Base-by-base conservation (phyloP, 805 yeast genomes). In the Metschnikowia shivogae region DNA sequence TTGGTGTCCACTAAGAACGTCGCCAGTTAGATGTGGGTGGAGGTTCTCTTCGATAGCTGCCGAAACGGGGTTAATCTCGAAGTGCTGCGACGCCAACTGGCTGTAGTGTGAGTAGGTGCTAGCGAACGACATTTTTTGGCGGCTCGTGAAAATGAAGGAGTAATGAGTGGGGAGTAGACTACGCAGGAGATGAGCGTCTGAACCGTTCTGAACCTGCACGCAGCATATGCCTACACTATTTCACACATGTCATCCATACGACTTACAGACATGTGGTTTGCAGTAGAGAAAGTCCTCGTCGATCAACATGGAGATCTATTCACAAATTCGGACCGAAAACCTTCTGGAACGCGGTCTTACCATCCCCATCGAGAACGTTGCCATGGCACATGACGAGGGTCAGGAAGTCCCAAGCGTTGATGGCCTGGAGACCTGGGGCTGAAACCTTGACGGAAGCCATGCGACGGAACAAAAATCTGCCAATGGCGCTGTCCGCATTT, bases 401-500 rank as follows among this genome's bases (percentile, higher is more conserved):
- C 37, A 53, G 46, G 42, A 61, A 59, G 38, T 62, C 64, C 63
- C 63, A 60, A 17, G 48, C 43, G 42, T 54, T 43, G 26, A 60
- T 60, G 8, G 54, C 51, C 11, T 43, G 45, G 30, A 60, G 53
- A 1, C 64, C 63, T 1, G 30, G 45, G 5, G 44, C 44, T 5
- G 46, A 48, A 12, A 30, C 12, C 11, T 37, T 31, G 13, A 44
- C 33, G 8, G 56, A 58, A 7, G 65, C 44, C 39, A 48, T 56
- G 36, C 58, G 63, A 10, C 58, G 48, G 32, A 74, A 30, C 38
- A 54, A 17, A 22, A 39, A 55, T 10, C 58, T 50, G 1, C 78
- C 78, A 22, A 72, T 48, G 34, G 44, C 51, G 33, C 72, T 63
- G 43, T 68, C 61, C 2, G 80, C 72, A 40, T 75, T 72, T 49